phyloP scores from a whole-genome alignment of 2,329 filamentous ascomycete genomes.

The Samsoniella hepiali region DNA sequence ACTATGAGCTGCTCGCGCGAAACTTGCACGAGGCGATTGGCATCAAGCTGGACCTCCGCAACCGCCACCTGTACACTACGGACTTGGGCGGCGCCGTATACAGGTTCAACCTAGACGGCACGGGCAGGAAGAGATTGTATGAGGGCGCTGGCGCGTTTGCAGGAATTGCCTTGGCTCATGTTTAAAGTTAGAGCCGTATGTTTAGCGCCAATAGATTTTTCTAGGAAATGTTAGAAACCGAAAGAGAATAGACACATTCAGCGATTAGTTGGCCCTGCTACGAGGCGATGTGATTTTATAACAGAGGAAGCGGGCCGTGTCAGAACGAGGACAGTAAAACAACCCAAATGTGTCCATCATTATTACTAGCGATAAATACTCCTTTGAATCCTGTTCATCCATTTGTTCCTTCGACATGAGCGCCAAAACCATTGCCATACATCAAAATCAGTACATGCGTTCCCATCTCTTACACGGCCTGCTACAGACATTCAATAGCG shows the following conservation, averaged over 20 bases:
- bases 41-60: conserved; percentile 37
- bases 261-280: too few relatives aligned
- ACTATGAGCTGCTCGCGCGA: conserved; percentile 30
- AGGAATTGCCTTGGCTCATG: conserved; percentile 24
- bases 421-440: conserved; percentile 1
- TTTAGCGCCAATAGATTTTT: too few relatives aligned
- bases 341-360: not conserved
- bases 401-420: conserved; percentile 1
- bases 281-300: too few relatives aligned
- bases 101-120: conserved; percentile 32
- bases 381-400: not conserved
- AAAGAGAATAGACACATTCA: too few relatives aligned
- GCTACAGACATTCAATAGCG: conserved; percentile 57
- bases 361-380: not conserved
- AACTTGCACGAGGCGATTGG: conserved; percentile 47
- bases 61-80: conserved; percentile 36
- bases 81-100: conserved; percentile 41
- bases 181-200: not conserved
- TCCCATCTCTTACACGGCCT: not conserved
- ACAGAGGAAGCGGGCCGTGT: too few relatives aligned
- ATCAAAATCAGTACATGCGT: not conserved
- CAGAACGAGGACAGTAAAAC: not conserved
- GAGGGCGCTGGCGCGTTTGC: conserved; percentile 26
- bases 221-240: too few relatives aligned
- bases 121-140: conserved; percentile 28